phyloP scores from a whole-genome alignment of 768 basidiomycete genomes.

The Boletus pseudo-olivaceus region DNA sequence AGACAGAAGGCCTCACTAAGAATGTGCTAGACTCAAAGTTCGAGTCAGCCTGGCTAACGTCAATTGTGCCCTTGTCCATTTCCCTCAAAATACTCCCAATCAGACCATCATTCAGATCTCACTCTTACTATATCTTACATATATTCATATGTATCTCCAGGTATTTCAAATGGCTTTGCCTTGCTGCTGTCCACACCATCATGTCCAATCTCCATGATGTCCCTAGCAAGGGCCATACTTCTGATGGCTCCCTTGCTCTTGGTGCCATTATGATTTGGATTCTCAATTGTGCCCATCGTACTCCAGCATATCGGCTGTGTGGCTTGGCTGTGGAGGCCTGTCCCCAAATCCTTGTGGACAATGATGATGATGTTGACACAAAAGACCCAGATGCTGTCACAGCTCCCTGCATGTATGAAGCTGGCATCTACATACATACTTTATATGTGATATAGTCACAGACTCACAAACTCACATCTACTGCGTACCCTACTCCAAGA shows the following conservation, averaged over 20 bases:
- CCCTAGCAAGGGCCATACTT: neutral
- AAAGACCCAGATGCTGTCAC: neutral
- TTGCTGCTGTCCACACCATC: neutral
- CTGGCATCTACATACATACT: neutral
- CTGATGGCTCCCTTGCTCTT: neutral
- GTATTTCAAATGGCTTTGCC: slow-evolving; percentile 7
- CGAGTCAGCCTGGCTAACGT: neutral
- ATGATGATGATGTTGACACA: neutral
- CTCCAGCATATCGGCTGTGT: neutral
- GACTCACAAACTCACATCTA: neutral
- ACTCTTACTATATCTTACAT: no score
- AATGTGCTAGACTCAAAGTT: neutral
- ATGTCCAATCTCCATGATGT: neutral
- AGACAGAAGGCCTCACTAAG: neutral
- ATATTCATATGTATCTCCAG: neutral
- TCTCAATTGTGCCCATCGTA: neutral
- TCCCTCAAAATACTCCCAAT: neutral
- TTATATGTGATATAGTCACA: neutral
- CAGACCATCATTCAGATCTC: neutral
- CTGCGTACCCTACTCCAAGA: neutral
- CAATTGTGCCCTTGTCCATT: rapidly evolving
- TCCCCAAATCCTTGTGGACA: neutral
- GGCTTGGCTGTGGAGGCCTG: neutral
- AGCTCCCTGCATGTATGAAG: neutral
- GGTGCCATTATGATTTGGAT: slow-evolving; percentile 4